Conservation (phyloP, 352 stramenopile genomes). For the Pythium apleroticum region DNA sequence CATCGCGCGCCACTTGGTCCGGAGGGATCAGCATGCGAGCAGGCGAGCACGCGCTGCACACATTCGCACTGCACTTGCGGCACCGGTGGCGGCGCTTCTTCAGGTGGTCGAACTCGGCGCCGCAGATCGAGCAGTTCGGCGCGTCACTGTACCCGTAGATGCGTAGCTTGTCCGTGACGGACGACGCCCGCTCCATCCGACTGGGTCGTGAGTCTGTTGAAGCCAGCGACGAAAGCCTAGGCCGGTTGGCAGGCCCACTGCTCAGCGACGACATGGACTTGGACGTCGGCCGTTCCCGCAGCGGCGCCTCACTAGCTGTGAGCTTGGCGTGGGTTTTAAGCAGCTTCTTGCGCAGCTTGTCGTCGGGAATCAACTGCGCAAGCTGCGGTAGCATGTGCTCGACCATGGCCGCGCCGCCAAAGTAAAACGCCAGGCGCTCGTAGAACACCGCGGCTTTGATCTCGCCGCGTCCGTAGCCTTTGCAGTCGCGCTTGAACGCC, state of each 20-base stretch:
- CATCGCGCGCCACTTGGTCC: constrained; percentile 48
- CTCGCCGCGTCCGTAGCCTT: constrained; percentile 64
- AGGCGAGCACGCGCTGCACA: constrained; percentile 68
- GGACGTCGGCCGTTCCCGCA: constrained; percentile 17
- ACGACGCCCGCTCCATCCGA: constrained; percentile 16
- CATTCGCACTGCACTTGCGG: constrained; percentile 67
- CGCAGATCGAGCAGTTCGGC: constrained; percentile 74
- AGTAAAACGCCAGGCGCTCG: constrained; percentile 55
- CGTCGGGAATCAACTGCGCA: constrained; percentile 74
- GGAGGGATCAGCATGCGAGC: constrained; percentile 76
- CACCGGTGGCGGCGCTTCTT: constrained; percentile 71
- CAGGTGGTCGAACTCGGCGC: constrained; percentile 70
- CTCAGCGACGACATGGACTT: no score
- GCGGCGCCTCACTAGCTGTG: constrained; percentile 11
- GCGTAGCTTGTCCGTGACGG: constrained; percentile 29
- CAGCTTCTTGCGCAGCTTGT: constrained; percentile 72
- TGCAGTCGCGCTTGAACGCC: constrained; percentile 82
- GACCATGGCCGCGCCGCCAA: constrained; percentile 73
- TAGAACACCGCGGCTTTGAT: constrained; percentile 65
- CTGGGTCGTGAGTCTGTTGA: constrained; percentile 2
- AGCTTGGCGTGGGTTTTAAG: constrained; percentile 53
- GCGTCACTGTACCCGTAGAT: constrained; percentile 54
- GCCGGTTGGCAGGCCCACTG: no score
- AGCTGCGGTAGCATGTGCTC: constrained; percentile 81
- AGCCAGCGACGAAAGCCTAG: no score